Percentiles rank a stretch among this genome's conserved stretches.
These are phyloP conservation scores for Pythium apleroticum DNA, from an alignment of 352 stramenopile genomes.

Conservation along the genomic window DNA sequence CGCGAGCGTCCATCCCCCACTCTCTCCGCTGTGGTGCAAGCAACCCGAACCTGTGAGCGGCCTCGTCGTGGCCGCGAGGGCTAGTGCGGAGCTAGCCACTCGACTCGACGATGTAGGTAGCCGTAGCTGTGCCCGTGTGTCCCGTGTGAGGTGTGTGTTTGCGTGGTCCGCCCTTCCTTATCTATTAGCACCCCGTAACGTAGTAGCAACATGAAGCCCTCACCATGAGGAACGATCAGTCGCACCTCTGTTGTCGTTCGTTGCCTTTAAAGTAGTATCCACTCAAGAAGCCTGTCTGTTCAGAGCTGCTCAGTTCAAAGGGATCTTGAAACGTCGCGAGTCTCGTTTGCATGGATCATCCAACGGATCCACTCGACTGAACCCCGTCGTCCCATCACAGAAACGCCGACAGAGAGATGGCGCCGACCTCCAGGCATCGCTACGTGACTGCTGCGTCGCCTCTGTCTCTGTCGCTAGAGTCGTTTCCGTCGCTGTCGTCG, in stretches of 20 bases:
- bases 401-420: not conserved
- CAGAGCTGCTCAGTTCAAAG: not conserved
- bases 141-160: slow-evolving; percentile 8
- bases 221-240: not conserved
- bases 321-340: not conserved
- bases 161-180: slow-evolving; percentile 16
- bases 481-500: slow-evolving; percentile 18
- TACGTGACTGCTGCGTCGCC: not conserved
- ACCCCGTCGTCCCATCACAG: not conserved
- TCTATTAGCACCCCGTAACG: slow-evolving; percentile 23
- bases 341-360: not conserved
- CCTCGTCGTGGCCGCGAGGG: not conserved
- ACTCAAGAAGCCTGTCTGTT: not conserved
- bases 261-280: too few relatives aligned
- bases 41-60: not conserved
- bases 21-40: slow-evolving; percentile 2
- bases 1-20: not conserved
- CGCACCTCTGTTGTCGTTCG: not conserved
- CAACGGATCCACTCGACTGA: not conserved
- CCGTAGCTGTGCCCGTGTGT: not conserved
- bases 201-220: not conserved
- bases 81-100: not conserved
- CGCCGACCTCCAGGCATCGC: not conserved
- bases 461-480: slow-evolving; percentile 13
- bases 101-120: slow-evolving; percentile 2